Percentiles rank a stretch among this genome's conserved stretches.
phyloP scores from a whole-genome alignment of 1,139 yeast species.

The Candida dubliniensis region DNA sequence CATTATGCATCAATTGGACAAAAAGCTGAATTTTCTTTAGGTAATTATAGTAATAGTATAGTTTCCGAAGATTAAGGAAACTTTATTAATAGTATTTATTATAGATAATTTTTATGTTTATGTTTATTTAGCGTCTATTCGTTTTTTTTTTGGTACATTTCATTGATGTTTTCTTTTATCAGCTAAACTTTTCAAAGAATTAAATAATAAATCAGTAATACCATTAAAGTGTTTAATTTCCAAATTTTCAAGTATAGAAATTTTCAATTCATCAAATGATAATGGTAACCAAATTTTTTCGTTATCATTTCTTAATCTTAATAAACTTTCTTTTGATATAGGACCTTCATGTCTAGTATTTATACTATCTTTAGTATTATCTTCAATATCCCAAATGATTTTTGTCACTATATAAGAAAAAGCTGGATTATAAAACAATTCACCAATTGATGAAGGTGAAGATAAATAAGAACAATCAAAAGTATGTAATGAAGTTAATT shows the following conservation, averaged over 20 bases:
- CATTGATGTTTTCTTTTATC: constrained; percentile 24
- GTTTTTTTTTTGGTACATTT: too few species aligned
- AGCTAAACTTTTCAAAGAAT: constrained; percentile 45
- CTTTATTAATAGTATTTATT: not conserved
- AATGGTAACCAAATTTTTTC: constrained; percentile 31
- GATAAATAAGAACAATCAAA: constrained; percentile 19
- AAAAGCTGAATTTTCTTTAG: constrained; percentile 10
- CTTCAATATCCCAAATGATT: constrained; percentile 50
- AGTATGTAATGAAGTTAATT: constrained; percentile 32
- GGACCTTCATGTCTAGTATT: constrained; percentile 48
- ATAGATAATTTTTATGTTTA: too few species aligned
- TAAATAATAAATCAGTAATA: constrained; percentile 44
- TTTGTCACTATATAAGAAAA: constrained; percentile 49
- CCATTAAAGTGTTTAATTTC: constrained; percentile 42
- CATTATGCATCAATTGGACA: constrained; percentile 2
- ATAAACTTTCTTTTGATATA: constrained; percentile 33
- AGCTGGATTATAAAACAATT: constrained; percentile 56
- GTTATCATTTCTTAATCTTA: constrained; percentile 18
- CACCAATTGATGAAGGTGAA: constrained; percentile 33
- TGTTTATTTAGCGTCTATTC: too few species aligned
- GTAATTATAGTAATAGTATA: constrained; percentile 11
- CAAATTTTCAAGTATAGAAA: constrained; percentile 36
- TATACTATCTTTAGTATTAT: constrained; percentile 26
- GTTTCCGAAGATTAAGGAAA: constrained; percentile 4
- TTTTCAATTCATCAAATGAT: constrained; percentile 39